Conservation (phyloP, 768 basidiomycete genomes). For the Russula emetica region DNA sequence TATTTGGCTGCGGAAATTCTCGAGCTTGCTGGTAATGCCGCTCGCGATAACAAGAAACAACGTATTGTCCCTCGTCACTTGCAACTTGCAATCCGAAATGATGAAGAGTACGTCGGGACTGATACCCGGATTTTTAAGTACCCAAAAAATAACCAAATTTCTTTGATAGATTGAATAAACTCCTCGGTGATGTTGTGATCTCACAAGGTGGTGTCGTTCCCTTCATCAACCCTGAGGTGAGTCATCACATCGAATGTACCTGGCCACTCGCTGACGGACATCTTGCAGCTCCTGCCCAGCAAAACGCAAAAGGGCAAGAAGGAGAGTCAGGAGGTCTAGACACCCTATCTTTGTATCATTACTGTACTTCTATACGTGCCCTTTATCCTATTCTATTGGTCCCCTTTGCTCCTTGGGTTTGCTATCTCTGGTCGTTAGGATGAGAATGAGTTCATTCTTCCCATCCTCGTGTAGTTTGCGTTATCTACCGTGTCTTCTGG, state of each 20-base stretch:
- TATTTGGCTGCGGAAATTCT: constrained; percentile 92
- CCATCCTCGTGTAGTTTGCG: not conserved
- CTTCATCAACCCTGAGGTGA: constrained; percentile 51
- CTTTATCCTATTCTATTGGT: constrained; percentile 9
- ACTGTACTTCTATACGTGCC: constrained; percentile 22
- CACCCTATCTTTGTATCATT: constrained; percentile 17
- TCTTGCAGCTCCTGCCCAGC: constrained; percentile 38
- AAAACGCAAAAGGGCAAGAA: constrained; percentile 55
- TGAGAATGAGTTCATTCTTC: not conserved
- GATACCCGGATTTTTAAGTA: not conserved
- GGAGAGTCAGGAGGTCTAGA: constrained; percentile 45
- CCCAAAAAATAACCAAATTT: not conserved
- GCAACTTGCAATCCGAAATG: constrained; percentile 89
- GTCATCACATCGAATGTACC: constrained; percentile 7
- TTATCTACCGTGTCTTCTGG: too few species aligned
- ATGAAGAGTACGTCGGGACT: constrained; percentile 62
- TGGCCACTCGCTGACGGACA: not conserved
- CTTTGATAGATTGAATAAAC: constrained; percentile 53
- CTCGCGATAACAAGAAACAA: constrained; percentile 81
- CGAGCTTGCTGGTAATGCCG: constrained; percentile 85
- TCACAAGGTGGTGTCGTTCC: constrained; percentile 94
- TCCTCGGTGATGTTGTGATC: constrained; percentile 82
- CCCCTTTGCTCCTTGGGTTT: not conserved
- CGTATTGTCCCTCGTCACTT: constrained; percentile 93
- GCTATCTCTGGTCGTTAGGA: not conserved